A percentile compares a stretch with the other conserved stretches of the same genome.
Evolutionary conservation across 139 green algal species (phyloP).

Genomic region (Pleodorina starrii): DNA sequence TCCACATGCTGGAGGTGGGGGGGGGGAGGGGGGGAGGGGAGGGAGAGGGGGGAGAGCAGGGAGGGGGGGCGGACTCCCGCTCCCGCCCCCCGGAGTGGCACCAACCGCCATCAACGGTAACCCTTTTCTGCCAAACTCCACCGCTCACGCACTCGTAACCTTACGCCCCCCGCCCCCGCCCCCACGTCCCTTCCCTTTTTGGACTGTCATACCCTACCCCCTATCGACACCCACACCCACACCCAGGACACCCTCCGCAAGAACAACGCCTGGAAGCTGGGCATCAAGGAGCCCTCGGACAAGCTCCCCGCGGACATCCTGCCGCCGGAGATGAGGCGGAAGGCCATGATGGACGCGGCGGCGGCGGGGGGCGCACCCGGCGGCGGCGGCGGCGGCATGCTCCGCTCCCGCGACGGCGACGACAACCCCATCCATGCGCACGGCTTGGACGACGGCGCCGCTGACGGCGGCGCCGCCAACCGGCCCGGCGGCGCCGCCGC

Average conservation of each 20-base stretch:
- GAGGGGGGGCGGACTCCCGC: too few relatives aligned
- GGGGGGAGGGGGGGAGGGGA: not conserved
- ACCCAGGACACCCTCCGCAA: constrained; percentile 26
- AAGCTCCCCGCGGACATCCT: constrained; percentile 8
- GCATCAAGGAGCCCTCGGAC: constrained; percentile 37
- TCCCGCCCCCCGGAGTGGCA: too few relatives aligned
- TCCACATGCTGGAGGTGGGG: constrained; percentile 67
- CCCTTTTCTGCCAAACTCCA: not conserved
- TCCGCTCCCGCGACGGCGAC: too few relatives aligned
- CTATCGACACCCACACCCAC: not conserved
- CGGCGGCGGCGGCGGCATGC: too few relatives aligned
- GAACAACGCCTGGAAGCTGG: constrained; percentile 61
- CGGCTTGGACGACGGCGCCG: too few relatives aligned
- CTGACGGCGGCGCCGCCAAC: too few relatives aligned
- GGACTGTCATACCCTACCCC: not conserved
- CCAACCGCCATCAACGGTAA: too few relatives aligned
- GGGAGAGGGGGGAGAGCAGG: not conserved
- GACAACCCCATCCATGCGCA: too few relatives aligned
- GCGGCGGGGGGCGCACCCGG: not conserved
- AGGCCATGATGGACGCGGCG: not conserved
- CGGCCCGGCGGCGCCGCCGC: too few relatives aligned
- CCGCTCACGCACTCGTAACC: not conserved
- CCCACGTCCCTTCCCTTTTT: not conserved
- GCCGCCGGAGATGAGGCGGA: constrained; percentile 22
- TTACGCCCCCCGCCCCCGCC: not conserved